A percentile compares a stretch with the other conserved stretches of the same genome.
Conservation (phyloP, 306 rosid genomes). For the Datisca glomerata region DNA sequence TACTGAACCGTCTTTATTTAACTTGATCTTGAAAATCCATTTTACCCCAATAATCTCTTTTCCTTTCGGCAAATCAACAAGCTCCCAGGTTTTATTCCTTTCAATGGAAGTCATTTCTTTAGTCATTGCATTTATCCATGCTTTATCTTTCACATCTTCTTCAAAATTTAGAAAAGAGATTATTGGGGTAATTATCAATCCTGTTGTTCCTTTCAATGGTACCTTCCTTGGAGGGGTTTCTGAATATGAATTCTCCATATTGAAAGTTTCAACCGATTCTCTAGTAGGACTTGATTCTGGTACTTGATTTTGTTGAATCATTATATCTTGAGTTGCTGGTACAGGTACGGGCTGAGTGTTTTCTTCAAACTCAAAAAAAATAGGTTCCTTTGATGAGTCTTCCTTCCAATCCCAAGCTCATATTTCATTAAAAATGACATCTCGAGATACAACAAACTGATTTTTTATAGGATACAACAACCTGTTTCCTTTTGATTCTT, state of each 20-base stretch:
- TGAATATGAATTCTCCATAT: not conserved
- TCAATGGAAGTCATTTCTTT: not conserved
- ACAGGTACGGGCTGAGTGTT: not conserved
- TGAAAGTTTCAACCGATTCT: not conserved
- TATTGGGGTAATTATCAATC: not conserved
- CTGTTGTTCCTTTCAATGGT: not conserved
- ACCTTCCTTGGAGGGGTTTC: not conserved
- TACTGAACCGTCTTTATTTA: not conserved
- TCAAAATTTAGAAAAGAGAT: not conserved
- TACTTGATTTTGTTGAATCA: too few species aligned
- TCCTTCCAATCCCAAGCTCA: not conserved
- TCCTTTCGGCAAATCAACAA: not conserved
- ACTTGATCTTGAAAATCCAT: conserved; percentile 1
- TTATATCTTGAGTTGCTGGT: not conserved
- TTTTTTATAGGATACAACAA: not conserved
- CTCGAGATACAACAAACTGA: not conserved
- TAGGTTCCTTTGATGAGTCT: too few species aligned
- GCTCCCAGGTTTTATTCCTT: conserved; percentile 1
- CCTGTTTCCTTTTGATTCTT: not conserved
- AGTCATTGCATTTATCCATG: not conserved
- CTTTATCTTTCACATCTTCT: not conserved
- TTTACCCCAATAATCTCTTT: not conserved
- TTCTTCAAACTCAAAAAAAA: not conserved
- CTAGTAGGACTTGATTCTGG: not conserved
- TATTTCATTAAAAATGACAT: not conserved